These are phyloP conservation scores for Kingdonia uniflora DNA, from an alignment of 164 flowering plant species.

Conservation along the genomic window DNA sequence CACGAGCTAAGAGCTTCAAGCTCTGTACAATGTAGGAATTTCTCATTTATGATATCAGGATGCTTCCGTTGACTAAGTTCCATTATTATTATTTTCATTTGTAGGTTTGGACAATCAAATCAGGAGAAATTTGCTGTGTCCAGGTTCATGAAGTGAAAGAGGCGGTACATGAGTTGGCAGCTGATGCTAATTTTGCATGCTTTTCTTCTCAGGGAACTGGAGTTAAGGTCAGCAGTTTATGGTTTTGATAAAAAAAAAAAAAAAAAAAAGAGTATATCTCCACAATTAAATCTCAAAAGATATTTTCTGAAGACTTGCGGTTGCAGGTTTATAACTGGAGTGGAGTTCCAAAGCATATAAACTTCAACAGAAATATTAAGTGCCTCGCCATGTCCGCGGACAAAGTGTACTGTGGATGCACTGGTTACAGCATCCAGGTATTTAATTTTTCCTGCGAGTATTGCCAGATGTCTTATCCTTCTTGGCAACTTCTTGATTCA, in stretches of 20 bases:
- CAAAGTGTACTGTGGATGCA: slow-evolving; percentile 56
- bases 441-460: background rate
- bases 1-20: too few species aligned
- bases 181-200: slow-evolving; percentile 33
- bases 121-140: slow-evolving; percentile 45
- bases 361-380: slow-evolving; percentile 52
- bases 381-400: slow-evolving; percentile 36
- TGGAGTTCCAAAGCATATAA: slow-evolving; percentile 46
- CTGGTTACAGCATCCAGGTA: slow-evolving; percentile 63
- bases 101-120: slow-evolving; percentile 63
- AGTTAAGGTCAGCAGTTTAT: slow-evolving; percentile 32
- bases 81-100: slow-evolving; percentile 1
- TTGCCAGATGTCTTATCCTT: too few species aligned
- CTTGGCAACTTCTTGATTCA: too few species aligned
- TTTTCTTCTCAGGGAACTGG: slow-evolving; percentile 64
- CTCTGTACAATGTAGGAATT: too few species aligned
- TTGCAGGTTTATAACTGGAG: slow-evolving; percentile 55
- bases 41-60: too few species aligned
- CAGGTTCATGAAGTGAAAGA: slow-evolving; percentile 67
- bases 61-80: too few species aligned
- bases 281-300: background rate
- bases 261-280: background rate
- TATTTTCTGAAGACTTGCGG: slow-evolving; percentile 4
- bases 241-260: background rate
- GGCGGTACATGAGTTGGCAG: slow-evolving; percentile 31